A percentile compares a stretch with the other conserved stretches of the same genome.
Evolutionary conservation across 129 eudicot species (phyloP).

Genomic region (Helianthus annuus): HanXRQr2.0-SUNRISE NC_035443.2:11797049-11797548

Average conservation of each 20-base stretch:
- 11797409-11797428: not conserved
- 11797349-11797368: slow-evolving; percentile 67
- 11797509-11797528: slow-evolving; percentile 66
- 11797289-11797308: slow-evolving; percentile 46
- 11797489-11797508: slow-evolving; percentile 73
- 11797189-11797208: slow-evolving; percentile 69
- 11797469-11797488: slow-evolving; percentile 76
- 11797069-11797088: too few species aligned
- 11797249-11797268: slow-evolving; percentile 32
- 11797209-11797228: slow-evolving; percentile 73
- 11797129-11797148: not conserved
- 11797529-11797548: slow-evolving; percentile 61
- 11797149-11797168: slow-evolving; percentile 22
- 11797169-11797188: slow-evolving; percentile 91
- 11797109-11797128: not conserved
- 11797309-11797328: slow-evolving; percentile 75
- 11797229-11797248: slow-evolving; percentile 66
- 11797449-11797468: slow-evolving; percentile 85
- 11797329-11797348: slow-evolving; percentile 90
- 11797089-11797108: not conserved
- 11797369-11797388: slow-evolving; percentile 17
- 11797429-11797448: not conserved
- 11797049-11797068: too few species aligned
- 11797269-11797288: slow-evolving; percentile 43
- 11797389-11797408: not conserved